Conservation (phyloP, 768 basidiomycete species). For the Mycena epipterygia region DNA sequence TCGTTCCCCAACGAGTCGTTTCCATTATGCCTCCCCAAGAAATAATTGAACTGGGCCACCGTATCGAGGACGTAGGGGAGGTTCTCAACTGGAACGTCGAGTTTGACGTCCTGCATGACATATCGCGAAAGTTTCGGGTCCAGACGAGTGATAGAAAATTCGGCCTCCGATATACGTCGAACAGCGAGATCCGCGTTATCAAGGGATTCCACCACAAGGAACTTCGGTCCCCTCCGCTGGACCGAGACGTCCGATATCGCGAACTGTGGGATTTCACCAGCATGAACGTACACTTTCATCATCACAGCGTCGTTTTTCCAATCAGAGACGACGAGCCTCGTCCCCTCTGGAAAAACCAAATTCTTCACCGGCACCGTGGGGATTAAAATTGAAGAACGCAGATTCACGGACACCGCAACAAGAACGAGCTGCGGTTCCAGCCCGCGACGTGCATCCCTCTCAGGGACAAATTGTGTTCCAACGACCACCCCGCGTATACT, state of each 20-base stretch:
- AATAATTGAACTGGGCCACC: slow-evolving; percentile 31
- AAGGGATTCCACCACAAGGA: slow-evolving; percentile 23
- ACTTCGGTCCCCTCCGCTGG: background rate
- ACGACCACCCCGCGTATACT: slow-evolving; percentile 26
- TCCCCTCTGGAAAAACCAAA: background rate
- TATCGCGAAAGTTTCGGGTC: slow-evolving; percentile 22
- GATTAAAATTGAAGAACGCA: slow-evolving; percentile 19
- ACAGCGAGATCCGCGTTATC: slow-evolving; percentile 24
- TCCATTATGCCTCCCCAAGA: slow-evolving; percentile 20
- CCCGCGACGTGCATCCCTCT: background rate
- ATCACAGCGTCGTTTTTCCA: slow-evolving; percentile 29
- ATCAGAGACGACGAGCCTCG: slow-evolving; percentile 12
- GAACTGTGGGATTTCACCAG: slow-evolving; percentile 1
- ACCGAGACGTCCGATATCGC: slow-evolving; percentile 7
- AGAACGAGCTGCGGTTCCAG: background rate
- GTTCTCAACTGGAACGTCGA: background rate
- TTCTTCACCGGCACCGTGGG: background rate
- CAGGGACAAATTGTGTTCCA: slow-evolving; percentile 27
- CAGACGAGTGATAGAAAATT: slow-evolving; percentile 15
- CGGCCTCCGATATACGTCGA: background rate
- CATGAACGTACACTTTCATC: slow-evolving; percentile 28
- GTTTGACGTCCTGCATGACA: background rate
- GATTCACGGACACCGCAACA: slow-evolving; percentile 23
- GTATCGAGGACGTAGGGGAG: slow-evolving; percentile 25
- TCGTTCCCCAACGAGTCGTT: background rate